phyloP scores from a whole-genome alignment of 495 filamentous ascomycete genomes.

The Aspergillus coremiiformis region DNA sequence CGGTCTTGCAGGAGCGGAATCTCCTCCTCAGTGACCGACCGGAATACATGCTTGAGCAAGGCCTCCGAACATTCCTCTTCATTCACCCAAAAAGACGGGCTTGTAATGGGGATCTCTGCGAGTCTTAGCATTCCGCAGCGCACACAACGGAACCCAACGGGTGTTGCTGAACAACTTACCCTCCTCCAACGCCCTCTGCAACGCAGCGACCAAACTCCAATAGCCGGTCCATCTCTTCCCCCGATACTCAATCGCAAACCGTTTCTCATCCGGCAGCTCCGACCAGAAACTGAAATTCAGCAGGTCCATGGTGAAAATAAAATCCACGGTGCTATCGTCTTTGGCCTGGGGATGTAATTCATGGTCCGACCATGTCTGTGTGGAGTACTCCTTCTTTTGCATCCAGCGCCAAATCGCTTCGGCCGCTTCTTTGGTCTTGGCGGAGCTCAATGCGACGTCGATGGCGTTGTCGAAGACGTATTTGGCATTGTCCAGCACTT shows the following conservation, averaged over 20 bases:
- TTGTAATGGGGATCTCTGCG: constrained; percentile 80
- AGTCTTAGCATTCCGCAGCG: constrained; percentile 1
- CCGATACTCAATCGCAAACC: constrained; percentile 74
- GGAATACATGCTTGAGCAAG: constrained; percentile 67
- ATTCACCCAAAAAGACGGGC: constrained; percentile 78
- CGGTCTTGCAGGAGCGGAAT: constrained; percentile 80
- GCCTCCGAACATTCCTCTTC: constrained; percentile 70
- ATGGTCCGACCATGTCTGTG: constrained; percentile 76
- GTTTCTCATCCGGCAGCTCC: constrained; percentile 48
- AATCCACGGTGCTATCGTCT: constrained; percentile 70
- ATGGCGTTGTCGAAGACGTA: constrained; percentile 88
- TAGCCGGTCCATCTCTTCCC: constrained; percentile 87
- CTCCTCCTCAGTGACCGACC: constrained; percentile 76
- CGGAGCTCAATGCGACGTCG: constrained; percentile 79
- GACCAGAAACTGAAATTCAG: constrained; percentile 98
- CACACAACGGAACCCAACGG: constrained; percentile 1
- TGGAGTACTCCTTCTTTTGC: constrained; percentile 76
- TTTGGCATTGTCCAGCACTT: constrained; percentile 74
- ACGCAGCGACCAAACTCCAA: constrained; percentile 81
- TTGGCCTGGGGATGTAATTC: constrained; percentile 82
- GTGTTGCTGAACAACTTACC: constrained; percentile 47
- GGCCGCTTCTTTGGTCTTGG: constrained; percentile 72
- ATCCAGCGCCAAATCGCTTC: constrained; percentile 69
- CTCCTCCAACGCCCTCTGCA: constrained; percentile 86
- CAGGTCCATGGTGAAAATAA: constrained; percentile 95